A percentile compares a stretch with the other conserved stretches of the same genome.
These are phyloP conservation scores for Rhizopogon vesiculosus DNA, from an alignment of 768 basidiomycete species.

Conservation along the genomic window DNA sequence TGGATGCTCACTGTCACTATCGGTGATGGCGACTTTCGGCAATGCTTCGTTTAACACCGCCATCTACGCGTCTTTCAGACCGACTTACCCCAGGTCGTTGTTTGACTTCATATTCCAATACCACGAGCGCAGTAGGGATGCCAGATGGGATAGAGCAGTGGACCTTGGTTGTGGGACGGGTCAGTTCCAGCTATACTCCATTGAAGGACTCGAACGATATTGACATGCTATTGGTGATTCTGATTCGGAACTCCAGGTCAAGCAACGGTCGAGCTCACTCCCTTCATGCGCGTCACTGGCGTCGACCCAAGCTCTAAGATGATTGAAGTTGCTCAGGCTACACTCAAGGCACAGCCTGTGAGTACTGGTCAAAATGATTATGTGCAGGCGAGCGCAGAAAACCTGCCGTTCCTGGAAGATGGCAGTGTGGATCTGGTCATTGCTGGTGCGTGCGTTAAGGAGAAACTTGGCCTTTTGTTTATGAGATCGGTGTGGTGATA, in stretches of 20 bases:
- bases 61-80: slow-evolving; percentile 63
- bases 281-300: slow-evolving; percentile 59
- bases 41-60: slow-evolving; percentile 65
- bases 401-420: slow-evolving; percentile 43
- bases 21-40: slow-evolving; percentile 69
- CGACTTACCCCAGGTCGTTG: slow-evolving; percentile 65
- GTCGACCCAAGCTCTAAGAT: slow-evolving; percentile 75
- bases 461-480: neutral
- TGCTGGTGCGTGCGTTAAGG: slow-evolving; percentile 43
- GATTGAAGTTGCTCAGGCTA: slow-evolving; percentile 49
- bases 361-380: slow-evolving; percentile 27
- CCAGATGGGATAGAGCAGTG: slow-evolving; percentile 52
- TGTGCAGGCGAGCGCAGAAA: slow-evolving; percentile 45
- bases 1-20: neutral
- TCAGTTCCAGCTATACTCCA: slow-evolving; percentile 20
- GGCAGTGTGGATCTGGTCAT: slow-evolving; percentile 61
- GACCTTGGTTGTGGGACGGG: slow-evolving; percentile 89
- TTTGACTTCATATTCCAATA: slow-evolving; percentile 61
- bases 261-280: slow-evolving; percentile 53
- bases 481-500: slow-evolving; percentile 16
- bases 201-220: neutral
- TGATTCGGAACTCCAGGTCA: slow-evolving; percentile 45
- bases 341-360: slow-evolving; percentile 13
- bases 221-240: neutral
- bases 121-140: slow-evolving; percentile 32